Conservation (phyloP, 139 green algal species). For the Monoraphidium neglectum region DNA sequence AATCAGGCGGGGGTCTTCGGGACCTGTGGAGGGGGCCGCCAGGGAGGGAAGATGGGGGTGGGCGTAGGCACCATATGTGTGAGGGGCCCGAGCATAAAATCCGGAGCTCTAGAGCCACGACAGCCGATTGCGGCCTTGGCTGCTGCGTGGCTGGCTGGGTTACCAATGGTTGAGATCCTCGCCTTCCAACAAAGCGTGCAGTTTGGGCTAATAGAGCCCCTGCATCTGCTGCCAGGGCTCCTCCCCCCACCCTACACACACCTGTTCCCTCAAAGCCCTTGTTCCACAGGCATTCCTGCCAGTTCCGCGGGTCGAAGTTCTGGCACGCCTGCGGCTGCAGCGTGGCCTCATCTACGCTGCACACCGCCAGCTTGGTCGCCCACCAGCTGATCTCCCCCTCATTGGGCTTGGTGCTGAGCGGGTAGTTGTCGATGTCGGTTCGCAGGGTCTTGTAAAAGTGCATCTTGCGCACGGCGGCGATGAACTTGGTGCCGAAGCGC, state of each 20-base stretch:
- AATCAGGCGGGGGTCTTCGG: conserved; percentile 32
- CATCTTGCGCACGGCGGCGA: conserved; percentile 37
- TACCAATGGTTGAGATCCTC: not conserved
- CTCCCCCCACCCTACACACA: not conserved
- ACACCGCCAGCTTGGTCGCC: conserved; percentile 29
- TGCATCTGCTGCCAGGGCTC: not conserved
- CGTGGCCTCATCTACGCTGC: conserved; percentile 13
- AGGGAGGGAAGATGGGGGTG: too few relatives aligned
- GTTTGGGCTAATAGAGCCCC: not conserved
- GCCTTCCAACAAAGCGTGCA: not conserved
- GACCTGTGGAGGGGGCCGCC: not conserved
- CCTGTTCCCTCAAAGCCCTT: conserved; percentile 33
- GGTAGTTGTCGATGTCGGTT: conserved; percentile 13
- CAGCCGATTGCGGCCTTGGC: too few relatives aligned
- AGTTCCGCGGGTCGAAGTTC: conserved; percentile 33
- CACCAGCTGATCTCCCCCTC: conserved; percentile 33
- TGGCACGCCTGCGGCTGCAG: conserved; percentile 29
- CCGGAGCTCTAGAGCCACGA: too few relatives aligned
- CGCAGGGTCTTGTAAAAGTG: conserved; percentile 36
- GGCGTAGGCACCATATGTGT: too few relatives aligned
- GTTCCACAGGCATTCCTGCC: conserved; percentile 34
- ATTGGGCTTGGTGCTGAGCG: conserved; percentile 20
- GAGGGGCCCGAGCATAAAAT: too few relatives aligned
- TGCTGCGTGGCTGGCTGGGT: too few relatives aligned
- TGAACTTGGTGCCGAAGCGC: conserved; percentile 13